A percentile compares a stretch with the other conserved stretches of the same genome.
These are phyloP conservation scores for Zygnema cylindricum DNA, from an alignment of 139 green algal genomes.

Conservation along the genomic window DNA sequence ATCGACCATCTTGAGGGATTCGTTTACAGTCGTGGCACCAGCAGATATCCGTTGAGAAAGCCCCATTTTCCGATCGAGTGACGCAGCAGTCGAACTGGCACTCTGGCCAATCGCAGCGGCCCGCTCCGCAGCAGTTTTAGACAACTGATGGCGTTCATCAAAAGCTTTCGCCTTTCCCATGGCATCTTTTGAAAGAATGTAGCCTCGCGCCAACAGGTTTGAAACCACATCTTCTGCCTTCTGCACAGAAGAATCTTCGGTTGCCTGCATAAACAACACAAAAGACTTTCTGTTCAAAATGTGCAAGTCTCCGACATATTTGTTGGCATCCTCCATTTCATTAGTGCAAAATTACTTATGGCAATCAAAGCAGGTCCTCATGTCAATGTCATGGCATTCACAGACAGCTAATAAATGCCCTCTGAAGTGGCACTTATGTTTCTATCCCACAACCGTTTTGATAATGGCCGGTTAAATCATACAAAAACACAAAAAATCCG, in stretches of 20 bases:
- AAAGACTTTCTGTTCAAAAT: no score
- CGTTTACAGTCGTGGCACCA: constrained; percentile 14
- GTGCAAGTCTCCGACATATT: no score
- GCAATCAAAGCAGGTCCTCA: no score
- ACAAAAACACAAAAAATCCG: no score
- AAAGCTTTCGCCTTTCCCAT: constrained; percentile 33
- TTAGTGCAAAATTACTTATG: no score
- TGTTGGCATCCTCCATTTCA: no score
- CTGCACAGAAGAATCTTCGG: background rate
- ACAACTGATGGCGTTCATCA: constrained; percentile 42
- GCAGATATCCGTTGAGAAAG: constrained; percentile 21
- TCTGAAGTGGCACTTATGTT: no score
- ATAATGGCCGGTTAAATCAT: no score
- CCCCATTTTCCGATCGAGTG: constrained; percentile 38
- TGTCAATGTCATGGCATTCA: no score
- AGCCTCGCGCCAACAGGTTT: constrained; percentile 46
- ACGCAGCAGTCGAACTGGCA: background rate
- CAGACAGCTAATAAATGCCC: no score
- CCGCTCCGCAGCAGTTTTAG: constrained; percentile 3
- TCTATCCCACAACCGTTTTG: no score
- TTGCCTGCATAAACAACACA: background rate
- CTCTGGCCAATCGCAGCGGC: background rate
- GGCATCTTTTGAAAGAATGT: constrained; percentile 47
- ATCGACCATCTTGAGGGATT: constrained; percentile 36
- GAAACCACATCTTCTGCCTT: constrained; percentile 33